Base-by-base conservation (phyloP, 371 early-diverging fungal species). In the Mortierella sp. region DNA sequence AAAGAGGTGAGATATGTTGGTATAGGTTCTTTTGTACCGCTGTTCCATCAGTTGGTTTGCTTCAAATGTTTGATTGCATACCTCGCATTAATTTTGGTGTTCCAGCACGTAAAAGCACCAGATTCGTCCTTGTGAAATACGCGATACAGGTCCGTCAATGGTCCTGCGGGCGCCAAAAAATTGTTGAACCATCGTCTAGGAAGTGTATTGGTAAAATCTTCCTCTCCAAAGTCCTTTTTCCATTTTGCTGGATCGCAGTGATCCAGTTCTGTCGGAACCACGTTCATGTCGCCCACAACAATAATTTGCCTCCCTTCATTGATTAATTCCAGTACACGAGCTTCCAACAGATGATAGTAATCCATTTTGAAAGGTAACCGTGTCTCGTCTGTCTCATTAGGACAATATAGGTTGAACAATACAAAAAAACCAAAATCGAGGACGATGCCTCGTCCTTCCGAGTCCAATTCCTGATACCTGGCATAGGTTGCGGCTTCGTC, bases 371-470 rank as follows among this genome's bases (percentile, higher is more conserved):
- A 93, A 13, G 84, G 86, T 4, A 77, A 76, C 0, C 93, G 88
- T 6, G 87, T 89, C 7, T 89, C 92, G 10, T 86, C 81, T 1
- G 86, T 84, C 21, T 89, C 91, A 69, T 92, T 89, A 0, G 96
- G 96, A 65, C 94, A 94, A 65, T 97, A 96, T 21, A 93, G 84
- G 69, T 96, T 96, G 76, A 96, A 87, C 11, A 97, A 78, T 15
- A 94, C 88, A 87, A 95, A 94, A n/a, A 86, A 74, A 0, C 86
- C 86, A 77, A 95, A 94, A 62, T 95, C 94, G n/a, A 95, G 87
- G n/a, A 95, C 84, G 5, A 96, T 66, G 19, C 91, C 89, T 0
- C 97, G 90, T 0, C 96, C 97, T 80, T 97, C 95, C 4, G 83
- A 84, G 67, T 95, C 94, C 53, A 96, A 74, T 45, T 77, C 85